A percentile compares a stretch with the other conserved stretches of the same genome.
Evolutionary conservation across 495 filamentous ascomycete genomes (phyloP).

Genomic region (Hypoxylon trugodes): DNA sequence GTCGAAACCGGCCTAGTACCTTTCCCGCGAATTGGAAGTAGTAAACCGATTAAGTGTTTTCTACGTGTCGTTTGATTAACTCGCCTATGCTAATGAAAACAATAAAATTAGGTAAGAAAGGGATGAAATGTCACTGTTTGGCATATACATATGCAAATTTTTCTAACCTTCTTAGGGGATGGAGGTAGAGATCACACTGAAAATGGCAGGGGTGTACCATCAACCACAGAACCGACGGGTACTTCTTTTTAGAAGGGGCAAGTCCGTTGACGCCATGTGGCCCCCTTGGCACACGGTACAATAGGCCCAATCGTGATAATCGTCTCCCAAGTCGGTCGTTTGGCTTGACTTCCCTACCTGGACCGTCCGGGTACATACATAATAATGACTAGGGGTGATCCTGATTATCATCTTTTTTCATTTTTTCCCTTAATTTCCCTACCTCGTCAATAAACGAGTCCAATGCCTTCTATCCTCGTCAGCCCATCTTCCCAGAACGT

Average conservation of each 20-base stretch:
- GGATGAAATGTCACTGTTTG: no score
- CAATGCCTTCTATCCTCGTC: conserved; percentile 21
- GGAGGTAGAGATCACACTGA: no score
- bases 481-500: conserved; percentile 23
- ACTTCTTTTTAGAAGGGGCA: no score
- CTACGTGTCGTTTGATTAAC: not conserved
- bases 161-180: no score
- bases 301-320: conserved; percentile 21
- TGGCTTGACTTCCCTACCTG: conserved; percentile 6
- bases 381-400: conserved; percentile 21
- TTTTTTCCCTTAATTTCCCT: conserved; percentile 19
- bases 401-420: not conserved
- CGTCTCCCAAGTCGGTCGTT: not conserved
- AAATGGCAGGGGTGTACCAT: no score
- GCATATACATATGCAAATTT: no score
- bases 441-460: conserved; percentile 19
- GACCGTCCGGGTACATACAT: conserved; percentile 15
- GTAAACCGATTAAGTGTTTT: not conserved
- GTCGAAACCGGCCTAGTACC: not conserved
- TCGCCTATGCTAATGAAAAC: no score
- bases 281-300: conserved; percentile 19
- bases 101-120: no score
- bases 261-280: conserved; percentile 11
- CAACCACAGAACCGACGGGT: no score
- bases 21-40: not conserved